These are phyloP conservation scores for Leucogyrophana mollusca DNA, from an alignment of 768 basidiomycete genomes.

Conservation along the genomic window DNA sequence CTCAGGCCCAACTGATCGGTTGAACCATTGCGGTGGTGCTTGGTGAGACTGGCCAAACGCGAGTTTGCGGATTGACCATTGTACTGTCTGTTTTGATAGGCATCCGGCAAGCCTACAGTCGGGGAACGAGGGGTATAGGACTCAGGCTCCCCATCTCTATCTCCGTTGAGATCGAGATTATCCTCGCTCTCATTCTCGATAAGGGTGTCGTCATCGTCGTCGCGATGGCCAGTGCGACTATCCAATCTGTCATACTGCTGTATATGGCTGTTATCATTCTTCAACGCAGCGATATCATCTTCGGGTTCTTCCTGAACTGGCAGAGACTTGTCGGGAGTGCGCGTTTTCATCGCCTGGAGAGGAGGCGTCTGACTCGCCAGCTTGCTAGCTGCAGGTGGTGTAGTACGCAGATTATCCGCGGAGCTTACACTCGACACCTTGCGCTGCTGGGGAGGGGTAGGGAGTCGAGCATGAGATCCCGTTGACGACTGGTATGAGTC, in stretches of 20 bases:
- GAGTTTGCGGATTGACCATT: conserved; percentile 30
- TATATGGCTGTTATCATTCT: conserved; percentile 38
- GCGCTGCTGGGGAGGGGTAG: conserved; percentile 28
- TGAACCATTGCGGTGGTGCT: conserved; percentile 53
- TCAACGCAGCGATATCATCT: conserved; percentile 48
- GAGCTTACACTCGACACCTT: conserved; percentile 19
- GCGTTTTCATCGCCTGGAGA: conserved; percentile 47
- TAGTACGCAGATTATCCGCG: conserved; percentile 23
- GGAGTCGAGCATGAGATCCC: conserved; percentile 24
- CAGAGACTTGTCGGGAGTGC: conserved; percentile 69
- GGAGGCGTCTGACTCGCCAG: conserved; percentile 56
- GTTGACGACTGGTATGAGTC: conserved; percentile 37
- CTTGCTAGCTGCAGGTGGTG: conserved; percentile 36
- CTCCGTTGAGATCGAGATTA: conserved; percentile 32
- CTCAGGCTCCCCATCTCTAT: conserved; percentile 49
- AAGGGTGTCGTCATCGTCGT: conserved; percentile 46
- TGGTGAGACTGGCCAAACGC: conserved; percentile 37
- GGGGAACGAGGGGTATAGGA: conserved; percentile 71
- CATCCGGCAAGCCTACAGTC: conserved; percentile 55
- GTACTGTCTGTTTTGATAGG: conserved; percentile 30
- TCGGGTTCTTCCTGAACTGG: conserved; percentile 78
- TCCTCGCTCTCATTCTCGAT: conserved; percentile 39
- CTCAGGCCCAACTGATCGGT: conserved; percentile 64
- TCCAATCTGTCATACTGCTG: conserved; percentile 32
- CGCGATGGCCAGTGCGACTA: conserved; percentile 35